A percentile compares a stretch with the other conserved stretches of the same genome.
phyloP scores from a whole-genome alignment of 768 basidiomycete species.

The Mycena capillaripes region DNA sequence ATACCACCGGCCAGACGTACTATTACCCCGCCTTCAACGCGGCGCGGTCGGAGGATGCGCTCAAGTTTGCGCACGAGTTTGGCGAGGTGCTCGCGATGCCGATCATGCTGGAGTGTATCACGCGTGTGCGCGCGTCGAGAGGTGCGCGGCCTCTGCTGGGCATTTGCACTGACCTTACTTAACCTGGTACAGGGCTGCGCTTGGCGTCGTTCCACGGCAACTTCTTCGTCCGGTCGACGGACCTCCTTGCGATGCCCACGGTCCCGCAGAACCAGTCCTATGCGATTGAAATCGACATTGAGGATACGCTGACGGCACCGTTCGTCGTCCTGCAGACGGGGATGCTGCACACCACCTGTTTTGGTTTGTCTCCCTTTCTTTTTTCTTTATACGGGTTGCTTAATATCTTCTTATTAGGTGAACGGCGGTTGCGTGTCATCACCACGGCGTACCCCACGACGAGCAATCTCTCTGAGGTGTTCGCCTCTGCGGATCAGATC shows the following conservation, averaged over 20 bases:
- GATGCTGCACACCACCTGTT: slow-evolving; percentile 94
- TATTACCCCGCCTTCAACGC: slow-evolving; percentile 99
- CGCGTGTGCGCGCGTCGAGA: slow-evolving; percentile 97
- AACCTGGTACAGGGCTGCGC: slow-evolving; percentile 73
- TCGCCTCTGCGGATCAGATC: slow-evolving; percentile 91
- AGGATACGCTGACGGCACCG: slow-evolving; percentile 91
- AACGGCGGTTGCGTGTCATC: slow-evolving; percentile 92
- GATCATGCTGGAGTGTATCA: slow-evolving; percentile 96
- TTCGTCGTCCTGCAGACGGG: slow-evolving; percentile 97
- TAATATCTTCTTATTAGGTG: slow-evolving; percentile 55
- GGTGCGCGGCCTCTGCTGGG: slow-evolving; percentile 58
- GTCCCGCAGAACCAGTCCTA: slow-evolving; percentile 98
- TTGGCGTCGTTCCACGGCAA: slow-evolving; percentile 99
- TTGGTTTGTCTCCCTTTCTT: slow-evolving; percentile 60
- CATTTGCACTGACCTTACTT: slow-evolving; percentile 19
- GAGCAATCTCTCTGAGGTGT: slow-evolving; percentile 88
- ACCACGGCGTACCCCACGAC: slow-evolving; percentile 92
- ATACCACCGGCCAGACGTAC: slow-evolving; percentile 98
- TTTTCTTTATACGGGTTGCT: neutral
- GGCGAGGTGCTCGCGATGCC: slow-evolving; percentile 93
- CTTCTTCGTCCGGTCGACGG: slow-evolving; percentile 98
- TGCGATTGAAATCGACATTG: slow-evolving; percentile 95
- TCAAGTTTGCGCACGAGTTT: slow-evolving; percentile 99
- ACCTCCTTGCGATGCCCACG: slow-evolving; percentile 94
- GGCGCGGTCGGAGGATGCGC: slow-evolving; percentile 91